A percentile compares a stretch with the other conserved stretches of the same genome.
Conservation (phyloP, 1,139 yeast genomes). For the Blastobotrys apis region DNA sequence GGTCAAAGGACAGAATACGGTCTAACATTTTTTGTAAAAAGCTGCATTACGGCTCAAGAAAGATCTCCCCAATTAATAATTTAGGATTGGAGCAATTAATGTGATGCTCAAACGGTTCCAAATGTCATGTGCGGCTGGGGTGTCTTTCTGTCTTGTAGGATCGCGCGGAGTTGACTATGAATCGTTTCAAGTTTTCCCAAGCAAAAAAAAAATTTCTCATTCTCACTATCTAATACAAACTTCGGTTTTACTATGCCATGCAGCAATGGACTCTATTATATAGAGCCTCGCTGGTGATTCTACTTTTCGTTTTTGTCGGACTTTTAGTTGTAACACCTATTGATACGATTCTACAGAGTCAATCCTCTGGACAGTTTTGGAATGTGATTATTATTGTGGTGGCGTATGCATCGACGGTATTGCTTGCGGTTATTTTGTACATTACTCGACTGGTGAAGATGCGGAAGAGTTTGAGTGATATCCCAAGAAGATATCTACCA, state of each 20-base stretch:
- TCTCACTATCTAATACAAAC: too few relatives aligned
- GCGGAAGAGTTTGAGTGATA: constrained; percentile 60
- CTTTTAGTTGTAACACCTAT: constrained; percentile 65
- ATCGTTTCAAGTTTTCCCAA: too few relatives aligned
- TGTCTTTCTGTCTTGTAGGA: too few relatives aligned
- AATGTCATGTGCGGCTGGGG: too few relatives aligned
- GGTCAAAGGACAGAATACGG: constrained; percentile 30
- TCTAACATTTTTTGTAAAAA: constrained; percentile 21
- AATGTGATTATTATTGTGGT: constrained; percentile 72
- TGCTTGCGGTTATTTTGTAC: constrained; percentile 46
- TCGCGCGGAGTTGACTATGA: too few relatives aligned
- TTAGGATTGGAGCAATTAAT: too few relatives aligned
- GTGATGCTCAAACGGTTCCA: too few relatives aligned
- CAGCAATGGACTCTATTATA: constrained; percentile 27
- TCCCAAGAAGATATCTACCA: constrained; percentile 74
- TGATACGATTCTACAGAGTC: constrained; percentile 70
- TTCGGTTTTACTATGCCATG: too few relatives aligned
- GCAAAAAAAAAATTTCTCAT: too few relatives aligned
- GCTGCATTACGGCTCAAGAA: too few relatives aligned
- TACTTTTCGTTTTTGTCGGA: constrained; percentile 49
- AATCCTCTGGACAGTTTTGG: constrained; percentile 52
- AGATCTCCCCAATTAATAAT: too few relatives aligned
- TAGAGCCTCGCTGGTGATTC: constrained; percentile 50
- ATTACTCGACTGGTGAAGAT: constrained; percentile 54
- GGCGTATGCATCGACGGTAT: constrained; percentile 59